A percentile compares a stretch with the other conserved stretches of the same genome.
phyloP scores from a whole-genome alignment of 129 eudicot species.

The Flaveria trinervia region DNA sequence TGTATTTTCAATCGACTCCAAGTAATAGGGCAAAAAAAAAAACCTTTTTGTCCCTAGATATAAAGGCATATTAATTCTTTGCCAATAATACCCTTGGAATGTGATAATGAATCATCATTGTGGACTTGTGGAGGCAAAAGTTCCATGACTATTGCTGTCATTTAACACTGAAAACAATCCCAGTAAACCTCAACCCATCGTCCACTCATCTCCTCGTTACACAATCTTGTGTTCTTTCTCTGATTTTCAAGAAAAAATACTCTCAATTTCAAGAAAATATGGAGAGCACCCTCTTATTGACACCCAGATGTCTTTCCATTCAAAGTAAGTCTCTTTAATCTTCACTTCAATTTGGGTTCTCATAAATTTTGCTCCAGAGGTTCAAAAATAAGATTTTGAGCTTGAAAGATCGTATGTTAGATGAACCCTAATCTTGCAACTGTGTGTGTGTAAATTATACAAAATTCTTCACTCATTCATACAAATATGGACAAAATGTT shows the following conservation, averaged over 20 bases:
- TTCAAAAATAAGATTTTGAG: neutral
- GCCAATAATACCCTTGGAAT: slow-evolving; percentile 19
- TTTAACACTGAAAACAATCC: slow-evolving; percentile 9
- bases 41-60: neutral
- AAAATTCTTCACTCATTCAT: neutral
- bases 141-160: slow-evolving; percentile 38
- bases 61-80: neutral
- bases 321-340: slow-evolving; percentile 44
- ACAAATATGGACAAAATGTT: slow-evolving; percentile 6
- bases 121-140: neutral
- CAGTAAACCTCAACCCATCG: slow-evolving; percentile 31
- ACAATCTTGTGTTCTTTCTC: slow-evolving; percentile 26
- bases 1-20: too few relatives aligned
- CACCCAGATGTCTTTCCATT: slow-evolving; percentile 41
- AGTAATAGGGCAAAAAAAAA: too few relatives aligned
- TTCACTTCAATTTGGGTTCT: slow-evolving; percentile 20
- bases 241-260: slow-evolving; percentile 17
- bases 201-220: slow-evolving; percentile 37
- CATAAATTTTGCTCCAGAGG: neutral
- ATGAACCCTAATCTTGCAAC: slow-evolving; percentile 12
- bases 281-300: slow-evolving; percentile 58
- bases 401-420: neutral
- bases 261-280: slow-evolving; percentile 34
- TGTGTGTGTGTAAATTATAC: neutral
- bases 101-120: neutral